Percentiles rank a stretch among this genome's conserved stretches.
phyloP scores from a whole-genome alignment of 495 filamentous ascomycete species.

The Penicillium manginii region DNA sequence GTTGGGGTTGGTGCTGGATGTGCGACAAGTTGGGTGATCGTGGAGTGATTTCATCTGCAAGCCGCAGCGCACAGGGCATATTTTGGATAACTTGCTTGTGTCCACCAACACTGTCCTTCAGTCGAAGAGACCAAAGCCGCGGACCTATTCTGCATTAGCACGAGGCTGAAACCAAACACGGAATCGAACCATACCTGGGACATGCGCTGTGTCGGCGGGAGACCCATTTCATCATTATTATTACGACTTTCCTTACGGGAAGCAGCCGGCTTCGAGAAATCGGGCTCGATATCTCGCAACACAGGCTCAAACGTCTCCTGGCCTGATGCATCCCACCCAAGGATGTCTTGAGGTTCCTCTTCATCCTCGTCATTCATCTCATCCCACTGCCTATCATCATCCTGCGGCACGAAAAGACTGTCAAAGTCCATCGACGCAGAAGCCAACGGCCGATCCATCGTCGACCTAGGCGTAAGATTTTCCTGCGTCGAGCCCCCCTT shows the following conservation, averaged over 20 bases:
- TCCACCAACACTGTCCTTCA: conserved; percentile 18
- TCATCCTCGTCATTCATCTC: conserved; percentile 65
- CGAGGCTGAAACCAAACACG: background rate
- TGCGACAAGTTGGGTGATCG: conserved; percentile 82
- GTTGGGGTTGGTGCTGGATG: conserved; percentile 76
- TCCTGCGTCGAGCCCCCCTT: conserved; percentile 40
- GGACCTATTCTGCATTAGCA: conserved; percentile 37
- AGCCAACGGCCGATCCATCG: conserved; percentile 54
- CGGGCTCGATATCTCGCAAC: conserved; percentile 32
- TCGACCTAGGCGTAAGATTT: conserved; percentile 28
- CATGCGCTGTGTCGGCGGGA: conserved; percentile 55
- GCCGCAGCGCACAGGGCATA: background rate
- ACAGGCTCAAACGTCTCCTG: conserved; percentile 41
- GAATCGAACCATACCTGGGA: conserved; percentile 45
- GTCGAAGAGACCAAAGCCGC: conserved; percentile 50
- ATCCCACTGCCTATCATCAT: conserved; percentile 81
- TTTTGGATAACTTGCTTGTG: background rate
- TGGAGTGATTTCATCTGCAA: conserved; percentile 31
- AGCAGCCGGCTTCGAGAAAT: conserved; percentile 21
- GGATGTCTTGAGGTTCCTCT: conserved; percentile 70
- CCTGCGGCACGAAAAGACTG: conserved; percentile 76
- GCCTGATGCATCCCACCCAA: conserved; percentile 81
- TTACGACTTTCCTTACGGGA: conserved; percentile 22
- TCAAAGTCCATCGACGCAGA: conserved; percentile 66
- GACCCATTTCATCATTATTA: conserved; percentile 43